These are phyloP conservation scores for Clarireedia hainanense DNA, from an alignment of 2,329 filamentous ascomycete genomes.

Conservation along the genomic window DNA sequence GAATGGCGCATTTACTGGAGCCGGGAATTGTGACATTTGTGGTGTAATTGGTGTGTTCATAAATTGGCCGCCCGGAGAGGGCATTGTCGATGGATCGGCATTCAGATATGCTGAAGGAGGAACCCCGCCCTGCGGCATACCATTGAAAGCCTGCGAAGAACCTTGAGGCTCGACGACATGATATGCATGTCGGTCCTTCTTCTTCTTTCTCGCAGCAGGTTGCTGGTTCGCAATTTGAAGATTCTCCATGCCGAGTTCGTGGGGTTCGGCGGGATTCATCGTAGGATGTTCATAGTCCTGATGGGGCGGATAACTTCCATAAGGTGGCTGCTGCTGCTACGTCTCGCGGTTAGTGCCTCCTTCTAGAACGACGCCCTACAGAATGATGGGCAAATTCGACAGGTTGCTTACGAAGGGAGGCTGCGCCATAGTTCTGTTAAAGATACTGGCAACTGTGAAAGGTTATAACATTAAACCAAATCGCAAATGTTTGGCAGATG, in stretches of 20 bases:
- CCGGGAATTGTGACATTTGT: constrained; percentile 52
- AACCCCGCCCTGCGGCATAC: constrained; percentile 51
- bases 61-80: constrained; percentile 38
- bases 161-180: constrained; percentile 73
- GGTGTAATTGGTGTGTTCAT: constrained; percentile 38
- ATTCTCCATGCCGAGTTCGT: constrained; percentile 10
- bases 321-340: constrained; percentile 5
- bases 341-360: background rate
- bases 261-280: constrained; percentile 2
- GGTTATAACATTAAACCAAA: constrained; percentile 4
- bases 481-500: background rate
- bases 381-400: background rate
- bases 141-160: constrained; percentile 62
- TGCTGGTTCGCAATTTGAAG: constrained; percentile 9
- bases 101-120: constrained; percentile 52
- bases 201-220: constrained; percentile 54
- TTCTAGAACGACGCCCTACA: background rate
- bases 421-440: constrained; percentile 8
- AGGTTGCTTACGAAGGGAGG: constrained; percentile 10
- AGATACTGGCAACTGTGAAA: background rate
- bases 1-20: constrained; percentile 46
- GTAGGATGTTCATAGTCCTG: background rate
- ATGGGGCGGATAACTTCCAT: constrained; percentile 3
- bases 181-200: constrained; percentile 92
- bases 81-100: constrained; percentile 37